A percentile compares a stretch with the other conserved stretches of the same genome.
Evolutionary conservation across 2,329 filamentous ascomycete genomes (phyloP).

Genomic region (Aureobasidium sp.): DNA sequence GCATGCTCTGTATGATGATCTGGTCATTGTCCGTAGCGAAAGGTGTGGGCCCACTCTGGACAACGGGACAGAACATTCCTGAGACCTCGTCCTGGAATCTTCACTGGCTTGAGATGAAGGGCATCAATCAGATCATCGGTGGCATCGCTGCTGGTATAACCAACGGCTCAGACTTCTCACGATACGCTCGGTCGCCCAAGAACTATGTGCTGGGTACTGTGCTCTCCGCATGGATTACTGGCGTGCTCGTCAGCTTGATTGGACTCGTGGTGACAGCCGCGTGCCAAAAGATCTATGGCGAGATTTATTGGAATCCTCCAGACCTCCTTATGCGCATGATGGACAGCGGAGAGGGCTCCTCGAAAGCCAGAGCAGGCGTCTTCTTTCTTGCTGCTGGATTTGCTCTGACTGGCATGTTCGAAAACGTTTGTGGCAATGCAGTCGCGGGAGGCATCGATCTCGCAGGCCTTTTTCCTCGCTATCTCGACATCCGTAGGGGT

Average conservation of each 20-base stretch:
- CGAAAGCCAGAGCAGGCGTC: slow-evolving; percentile 27
- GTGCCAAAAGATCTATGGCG: slow-evolving; percentile 28
- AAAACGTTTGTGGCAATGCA: slow-evolving; percentile 20
- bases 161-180: slow-evolving; percentile 37
- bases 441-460: slow-evolving; percentile 1
- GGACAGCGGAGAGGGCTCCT: slow-evolving; percentile 34
- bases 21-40: slow-evolving; percentile 5
- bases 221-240: slow-evolving; percentile 32
- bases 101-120: slow-evolving; percentile 39
- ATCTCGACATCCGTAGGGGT: slow-evolving; percentile 1
- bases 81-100: slow-evolving; percentile 24
- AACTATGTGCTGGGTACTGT: slow-evolving; percentile 34
- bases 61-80: background rate
- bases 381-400: slow-evolving; percentile 30
- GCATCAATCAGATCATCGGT: slow-evolving; percentile 37
- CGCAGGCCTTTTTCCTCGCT: background rate
- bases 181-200: slow-evolving; percentile 30
- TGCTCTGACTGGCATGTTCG: slow-evolving; percentile 31
- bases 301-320: slow-evolving; percentile 35
- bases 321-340: slow-evolving; percentile 39
- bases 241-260: slow-evolving; percentile 34
- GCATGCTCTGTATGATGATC: slow-evolving; percentile 7
- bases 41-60: background rate
- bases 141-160: slow-evolving; percentile 34
- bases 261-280: slow-evolving; percentile 35